Evolutionary conservation across 2,329 filamentous ascomycete genomes (phyloP), one percentile per base, ranked within the genome.

Genomic region (Penicillium capsulatum): DNA sequence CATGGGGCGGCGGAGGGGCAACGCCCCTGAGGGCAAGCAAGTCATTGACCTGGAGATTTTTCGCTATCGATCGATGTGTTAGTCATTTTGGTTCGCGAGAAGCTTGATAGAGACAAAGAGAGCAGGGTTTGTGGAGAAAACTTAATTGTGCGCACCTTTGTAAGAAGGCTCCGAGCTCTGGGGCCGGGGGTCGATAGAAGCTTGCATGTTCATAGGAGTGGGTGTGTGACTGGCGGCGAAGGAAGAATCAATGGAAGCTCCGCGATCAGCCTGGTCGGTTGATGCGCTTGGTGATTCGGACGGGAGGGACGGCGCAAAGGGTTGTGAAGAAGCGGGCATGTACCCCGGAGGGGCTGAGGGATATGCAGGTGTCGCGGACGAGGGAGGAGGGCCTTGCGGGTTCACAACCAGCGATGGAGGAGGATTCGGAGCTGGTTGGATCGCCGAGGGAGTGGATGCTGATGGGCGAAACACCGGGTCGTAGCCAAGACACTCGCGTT

Each of bases 401-500:
- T 65, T 64, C 30, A 65, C 63, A 17, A 67, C 58, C 31, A 68
- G 51, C 27, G 65, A 66, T 44, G 58, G 66, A 53, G 53, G 71
- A 58, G 57, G 67, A 51, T 59, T 72, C 53, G 54, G 70, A 62
- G 59, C 72, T 67, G 51, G 73, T 65, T 91, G 86, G 47, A 88
- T 84, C 48, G 81, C 77, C 33, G 84, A 76, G 19, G 84, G 84
- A 13, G 60, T 59, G 37, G 81, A 79, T 31, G 76, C 69, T 55
- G 83, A 80, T 88, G 69, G 88, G 83, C 65, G 79, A 70, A 82
- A 83, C 48, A 82, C 79, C 24, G 79, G 79, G 57, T 83, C 80
- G 74, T 83, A 83, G 44, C 80, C 80, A 46, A 81, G 62, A 58
- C 80, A 83, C 60, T 81, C 77, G 55, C 80, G 76, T 60, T 83